Percentiles rank a stretch among this genome's conserved stretches.
Evolutionary conservation across 345 rosid species (phyloP).

Genomic region (Clausena lansium): DNA sequence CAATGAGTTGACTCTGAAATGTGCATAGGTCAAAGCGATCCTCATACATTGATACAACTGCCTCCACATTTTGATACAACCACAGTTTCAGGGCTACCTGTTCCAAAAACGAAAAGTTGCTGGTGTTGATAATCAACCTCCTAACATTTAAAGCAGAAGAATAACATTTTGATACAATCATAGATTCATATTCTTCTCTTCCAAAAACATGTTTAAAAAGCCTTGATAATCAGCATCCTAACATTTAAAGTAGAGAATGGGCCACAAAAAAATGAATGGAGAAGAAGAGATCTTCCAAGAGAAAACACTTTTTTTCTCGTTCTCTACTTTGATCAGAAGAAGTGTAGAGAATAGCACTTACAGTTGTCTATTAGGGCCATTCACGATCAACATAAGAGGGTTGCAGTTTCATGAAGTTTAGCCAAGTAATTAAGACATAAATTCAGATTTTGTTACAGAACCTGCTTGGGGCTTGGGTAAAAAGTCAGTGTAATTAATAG

Average conservation of each 20-base stretch:
- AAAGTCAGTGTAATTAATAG: background rate
- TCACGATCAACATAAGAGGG: background rate
- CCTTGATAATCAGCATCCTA: background rate
- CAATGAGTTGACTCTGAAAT: constrained; percentile 45
- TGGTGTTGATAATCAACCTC: background rate
- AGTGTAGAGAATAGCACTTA: background rate
- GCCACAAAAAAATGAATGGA: background rate
- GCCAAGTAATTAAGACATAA: background rate
- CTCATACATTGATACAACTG: constrained; percentile 87
- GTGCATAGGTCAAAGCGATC: constrained; percentile 83
- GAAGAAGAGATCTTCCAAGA: background rate
- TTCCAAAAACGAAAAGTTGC: background rate
- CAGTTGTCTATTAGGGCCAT: background rate
- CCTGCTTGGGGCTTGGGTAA: background rate
- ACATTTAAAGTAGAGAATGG: background rate
- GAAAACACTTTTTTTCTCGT: background rate
- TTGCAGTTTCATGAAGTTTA: background rate
- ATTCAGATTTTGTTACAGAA: background rate
- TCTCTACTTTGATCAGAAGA: background rate
- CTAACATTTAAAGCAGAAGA: background rate
- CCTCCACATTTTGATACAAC: constrained; percentile 88
- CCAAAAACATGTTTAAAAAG: background rate
- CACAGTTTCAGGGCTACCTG: constrained; percentile 87
- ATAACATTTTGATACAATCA: background rate
- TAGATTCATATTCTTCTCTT: background rate